Conservation (phyloP, 75 land plant species). For the Picea sitchensis region DNA sequence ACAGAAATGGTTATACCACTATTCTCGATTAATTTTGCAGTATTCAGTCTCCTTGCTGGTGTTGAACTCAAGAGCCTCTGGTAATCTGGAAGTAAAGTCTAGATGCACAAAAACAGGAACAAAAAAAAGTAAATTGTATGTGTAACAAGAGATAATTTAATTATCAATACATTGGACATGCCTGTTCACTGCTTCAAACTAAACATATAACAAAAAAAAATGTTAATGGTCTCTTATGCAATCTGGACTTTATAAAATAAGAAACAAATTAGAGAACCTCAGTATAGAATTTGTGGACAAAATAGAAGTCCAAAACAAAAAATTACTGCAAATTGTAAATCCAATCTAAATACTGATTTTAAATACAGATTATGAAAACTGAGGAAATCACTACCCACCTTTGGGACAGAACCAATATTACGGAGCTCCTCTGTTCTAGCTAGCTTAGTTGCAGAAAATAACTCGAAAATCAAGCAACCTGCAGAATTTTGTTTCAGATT, state of each 20-base stretch:
- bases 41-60: constrained; percentile 85
- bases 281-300: background rate
- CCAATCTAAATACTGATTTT: background rate
- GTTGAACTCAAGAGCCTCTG: constrained; percentile 89
- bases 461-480: constrained; percentile 97
- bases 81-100: constrained; percentile 99
- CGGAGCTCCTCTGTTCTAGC: constrained; percentile 87
- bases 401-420: constrained; percentile 81
- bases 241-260: background rate
- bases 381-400: constrained; percentile 42
- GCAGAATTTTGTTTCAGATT: constrained; percentile 5
- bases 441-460: constrained; percentile 77
- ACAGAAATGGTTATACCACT: constrained; percentile 53
- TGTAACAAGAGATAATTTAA: background rate
- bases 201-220: background rate
- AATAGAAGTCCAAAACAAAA: background rate
- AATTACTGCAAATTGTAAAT: background rate
- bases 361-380: background rate
- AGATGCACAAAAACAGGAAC: constrained; percentile 28
- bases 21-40: constrained; percentile 91
- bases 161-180: background rate
- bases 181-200: constrained; percentile 7
- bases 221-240: background rate
- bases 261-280: background rate
- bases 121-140: background rate